A percentile compares a stretch with the other conserved stretches of the same genome.
These are phyloP conservation scores for Porphyrellus cyaneotinctus DNA, from an alignment of 768 basidiomycete genomes.

Conservation along the genomic window DNA sequence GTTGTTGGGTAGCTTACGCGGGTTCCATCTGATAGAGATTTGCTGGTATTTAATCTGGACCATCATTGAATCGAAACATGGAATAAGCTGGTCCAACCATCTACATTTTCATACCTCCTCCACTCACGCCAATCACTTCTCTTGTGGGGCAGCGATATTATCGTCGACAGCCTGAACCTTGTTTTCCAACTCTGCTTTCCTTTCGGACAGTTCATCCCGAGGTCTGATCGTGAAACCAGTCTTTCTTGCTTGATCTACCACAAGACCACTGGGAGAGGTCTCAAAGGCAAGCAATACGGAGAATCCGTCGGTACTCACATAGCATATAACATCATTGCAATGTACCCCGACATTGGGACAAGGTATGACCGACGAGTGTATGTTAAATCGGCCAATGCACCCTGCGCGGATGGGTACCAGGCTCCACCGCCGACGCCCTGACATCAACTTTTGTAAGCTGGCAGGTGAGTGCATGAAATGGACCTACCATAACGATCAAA, in stretches of 20 bases:
- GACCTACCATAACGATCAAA: slow-evolving; percentile 54
- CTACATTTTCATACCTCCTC: slow-evolving; percentile 10
- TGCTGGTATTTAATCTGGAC: slow-evolving; percentile 14
- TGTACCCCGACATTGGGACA: slow-evolving; percentile 56
- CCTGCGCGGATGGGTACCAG: slow-evolving; percentile 66
- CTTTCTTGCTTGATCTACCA: slow-evolving; percentile 46
- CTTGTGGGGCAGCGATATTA: background rate
- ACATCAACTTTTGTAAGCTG: background rate
- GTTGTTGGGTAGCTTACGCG: slow-evolving; percentile 4
- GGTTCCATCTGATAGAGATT: slow-evolving; percentile 3
- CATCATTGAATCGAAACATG: slow-evolving; percentile 1
- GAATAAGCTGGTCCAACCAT: background rate
- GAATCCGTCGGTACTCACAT: slow-evolving; percentile 36
- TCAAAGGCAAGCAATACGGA: background rate
- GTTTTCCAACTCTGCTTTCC: slow-evolving; percentile 3
- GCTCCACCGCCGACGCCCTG: slow-evolving; percentile 62
- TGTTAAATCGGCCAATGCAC: slow-evolving; percentile 46
- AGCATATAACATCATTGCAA: slow-evolving; percentile 55
- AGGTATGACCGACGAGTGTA: slow-evolving; percentile 55
- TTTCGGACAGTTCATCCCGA: slow-evolving; percentile 38
- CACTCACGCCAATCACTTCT: slow-evolving; percentile 14
- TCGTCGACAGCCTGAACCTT: background rate
- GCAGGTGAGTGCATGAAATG: background rate
- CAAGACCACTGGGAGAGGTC: slow-evolving; percentile 42
- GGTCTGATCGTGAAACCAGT: slow-evolving; percentile 49